Evolutionary conservation across 1,284 basidiomycete species (phyloP), one percentile per base, ranked within the genome.

Genomic region (Moesziomyces sp.): DNA sequence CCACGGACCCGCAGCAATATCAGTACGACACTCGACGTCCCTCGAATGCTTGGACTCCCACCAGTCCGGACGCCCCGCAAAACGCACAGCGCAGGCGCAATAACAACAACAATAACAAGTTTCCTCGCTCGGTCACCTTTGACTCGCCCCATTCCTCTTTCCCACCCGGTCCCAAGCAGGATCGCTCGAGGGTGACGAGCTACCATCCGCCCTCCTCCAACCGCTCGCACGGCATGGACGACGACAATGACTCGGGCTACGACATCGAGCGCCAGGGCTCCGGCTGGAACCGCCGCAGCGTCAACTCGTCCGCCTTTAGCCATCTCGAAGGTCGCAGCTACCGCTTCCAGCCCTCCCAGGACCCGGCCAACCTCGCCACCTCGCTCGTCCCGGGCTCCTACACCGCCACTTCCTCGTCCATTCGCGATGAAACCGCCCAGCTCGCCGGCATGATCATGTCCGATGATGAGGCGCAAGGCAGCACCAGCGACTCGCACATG

Each of bases 241-340:
- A 62, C 28, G 59, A 54, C 21, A 47, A 40, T 43, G 67, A 71
- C 34, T 58, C 62, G n/a, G 57, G 53, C 57, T 63, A 57, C 58
- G 72, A 74, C 43, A 24, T 74, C n/a, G 72, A 74, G 47, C 58
- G 72, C 6, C 72, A 71, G 16, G 58, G 52, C 46, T 24, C 56
- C 11, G 62, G 52, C 3, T 63, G 52, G 58, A 59, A 46, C 28
- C 58, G 61, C 44, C 62, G 57, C 46, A 59, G 66, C 42, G 51
- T 65, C 58, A 74, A 70, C 45, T 63, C 63, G 26, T 74, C 72
- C 30, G 72, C 76, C 11, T 79, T 78, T 58, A 79, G 78, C 58
- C 54, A 68, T 24, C 70, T 82, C n/a, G 79, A 82, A 52, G 80
- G 80, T 1, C 62, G 80, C 11, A 82, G 78, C 59, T 78, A 81